A percentile compares a stretch with the other conserved stretches of the same genome.
These are phyloP conservation scores for Monilinia laxa DNA, from an alignment of 2,329 filamentous ascomycete species.

Conservation along the genomic window DNA sequence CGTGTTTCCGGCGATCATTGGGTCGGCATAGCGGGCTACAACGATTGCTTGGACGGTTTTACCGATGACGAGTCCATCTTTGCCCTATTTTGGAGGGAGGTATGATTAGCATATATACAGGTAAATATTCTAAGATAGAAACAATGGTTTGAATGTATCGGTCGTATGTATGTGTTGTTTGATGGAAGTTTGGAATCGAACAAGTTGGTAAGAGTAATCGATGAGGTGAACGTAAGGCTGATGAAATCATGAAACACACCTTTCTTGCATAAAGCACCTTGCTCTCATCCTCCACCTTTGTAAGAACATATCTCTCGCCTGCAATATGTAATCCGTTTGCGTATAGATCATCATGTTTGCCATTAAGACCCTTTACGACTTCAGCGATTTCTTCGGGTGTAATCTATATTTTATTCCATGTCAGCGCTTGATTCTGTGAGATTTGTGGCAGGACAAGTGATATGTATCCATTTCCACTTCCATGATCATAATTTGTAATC, in stretches of 20 bases:
- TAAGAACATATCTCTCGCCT: conserved; percentile 75
- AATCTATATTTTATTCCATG: conserved; percentile 45
- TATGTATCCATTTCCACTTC: neutral
- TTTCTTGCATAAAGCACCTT: conserved; percentile 74
- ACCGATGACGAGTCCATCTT: conserved; percentile 75
- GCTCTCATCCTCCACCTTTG: conserved; percentile 73
- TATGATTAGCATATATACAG: conserved; percentile 12
- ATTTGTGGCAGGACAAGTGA: neutral
- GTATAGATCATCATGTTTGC: conserved; percentile 60
- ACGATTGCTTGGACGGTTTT: conserved; percentile 90
- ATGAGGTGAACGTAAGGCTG: neutral
- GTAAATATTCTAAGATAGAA: neutral
- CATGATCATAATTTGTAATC: neutral
- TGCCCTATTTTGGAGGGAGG: conserved; percentile 55
- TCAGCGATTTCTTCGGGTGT: conserved; percentile 59
- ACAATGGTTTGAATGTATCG: too few species aligned
- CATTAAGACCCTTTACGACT: conserved; percentile 54
- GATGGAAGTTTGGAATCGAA: neutral
- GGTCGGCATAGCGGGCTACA: conserved; percentile 80
- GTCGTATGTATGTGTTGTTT: neutral
- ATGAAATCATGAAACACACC: conserved; percentile 52
- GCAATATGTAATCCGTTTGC: conserved; percentile 72
- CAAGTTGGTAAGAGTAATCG: neutral
- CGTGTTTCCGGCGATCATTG: conserved; percentile 70
- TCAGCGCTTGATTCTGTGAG: conserved; percentile 15